Conservation (phyloP, 2,329 filamentous ascomycete species). For the Pseudogymnoascus sp. region DNA sequence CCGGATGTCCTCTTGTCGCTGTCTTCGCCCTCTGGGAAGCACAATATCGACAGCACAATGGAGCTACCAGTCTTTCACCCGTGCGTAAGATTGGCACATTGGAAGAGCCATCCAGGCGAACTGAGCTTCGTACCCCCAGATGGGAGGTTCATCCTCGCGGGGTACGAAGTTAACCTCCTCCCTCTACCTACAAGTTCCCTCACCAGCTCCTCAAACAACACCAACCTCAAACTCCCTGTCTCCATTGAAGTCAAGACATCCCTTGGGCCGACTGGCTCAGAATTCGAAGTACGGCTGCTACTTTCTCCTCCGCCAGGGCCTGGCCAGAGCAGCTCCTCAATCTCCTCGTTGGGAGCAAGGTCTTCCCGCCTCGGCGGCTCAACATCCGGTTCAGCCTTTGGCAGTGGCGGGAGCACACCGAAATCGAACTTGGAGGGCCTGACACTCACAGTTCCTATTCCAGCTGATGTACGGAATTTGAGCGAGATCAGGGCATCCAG, state of each 20-base stretch:
- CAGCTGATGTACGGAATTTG: slow-evolving; percentile 70
- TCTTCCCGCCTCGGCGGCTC: slow-evolving; percentile 32
- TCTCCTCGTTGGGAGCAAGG: slow-evolving; percentile 35
- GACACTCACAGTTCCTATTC: slow-evolving; percentile 68
- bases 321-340: slow-evolving; percentile 31
- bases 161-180: slow-evolving; percentile 87
- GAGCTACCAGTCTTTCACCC: slow-evolving; percentile 93
- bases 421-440: slow-evolving; percentile 66
- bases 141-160: slow-evolving; percentile 84
- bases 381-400: slow-evolving; percentile 38
- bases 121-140: slow-evolving; percentile 96
- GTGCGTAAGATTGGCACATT: slow-evolving; percentile 81
- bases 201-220: slow-evolving; percentile 40
- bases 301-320: slow-evolving; percentile 56
- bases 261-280: slow-evolving; percentile 64
- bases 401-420: slow-evolving; percentile 28
- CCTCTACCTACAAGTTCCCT: slow-evolving; percentile 41
- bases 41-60: slow-evolving; percentile 64
- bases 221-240: slow-evolving; percentile 72
- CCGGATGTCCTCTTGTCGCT: slow-evolving; percentile 81
- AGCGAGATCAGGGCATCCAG: slow-evolving; percentile 71
- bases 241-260: slow-evolving; percentile 73
- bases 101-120: slow-evolving; percentile 81
- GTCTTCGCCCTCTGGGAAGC: slow-evolving; percentile 71
- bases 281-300: slow-evolving; percentile 80